Evolutionary conservation across 1,139 yeast genomes (phyloP), one percentile per base, ranked within the genome.

Genomic region (Pichia cactophila): DNA sequence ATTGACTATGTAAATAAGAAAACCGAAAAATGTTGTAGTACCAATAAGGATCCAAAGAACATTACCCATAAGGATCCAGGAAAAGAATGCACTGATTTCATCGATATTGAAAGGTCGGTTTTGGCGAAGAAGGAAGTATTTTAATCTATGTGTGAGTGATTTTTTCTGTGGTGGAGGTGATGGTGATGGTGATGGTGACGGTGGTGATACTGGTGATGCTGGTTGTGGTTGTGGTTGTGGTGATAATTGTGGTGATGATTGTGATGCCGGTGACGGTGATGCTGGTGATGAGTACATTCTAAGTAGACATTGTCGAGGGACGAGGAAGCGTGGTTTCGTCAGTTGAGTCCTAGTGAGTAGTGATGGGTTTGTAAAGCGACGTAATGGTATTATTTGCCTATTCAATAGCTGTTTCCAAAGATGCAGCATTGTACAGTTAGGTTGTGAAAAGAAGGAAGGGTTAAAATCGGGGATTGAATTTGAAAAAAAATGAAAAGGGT

Each of bases 31-130:
- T 0, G 97, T 88, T 5, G 98, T 92, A 1, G 97, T 90, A 11
- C 92, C 97, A 39, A 89, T 69, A 40, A 88, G 70, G 52, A 92
- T 78, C 73, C 95, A 74, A 26, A 90, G 63, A 12, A 85, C 83
- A 61, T 92, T 89, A 4, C 96, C 95, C 70, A 92, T 84, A 31
- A 92, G 75, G 28, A 90, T 71, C 96, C 97, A 90, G 3, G 96
- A 86, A 54, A 89, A 78, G 55, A 92, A 74, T 1, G 97, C 97
- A 29, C 90, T 80, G 50, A 89, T 78, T 61, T 90, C 97, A 65
- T 90, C 97, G 35, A 86, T 78, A 60, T 85, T 88, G 66, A 86
- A 86, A 1, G 96, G 96, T 14, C 85, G 68, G 56, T 74, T 75
- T 42, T 80, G 81, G 31, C 75, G 67, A 36, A 79, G 78, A 52